phyloP scores from a whole-genome alignment of 495 filamentous ascomycete species.

The Staphylotrichum tortipilum region DNA sequence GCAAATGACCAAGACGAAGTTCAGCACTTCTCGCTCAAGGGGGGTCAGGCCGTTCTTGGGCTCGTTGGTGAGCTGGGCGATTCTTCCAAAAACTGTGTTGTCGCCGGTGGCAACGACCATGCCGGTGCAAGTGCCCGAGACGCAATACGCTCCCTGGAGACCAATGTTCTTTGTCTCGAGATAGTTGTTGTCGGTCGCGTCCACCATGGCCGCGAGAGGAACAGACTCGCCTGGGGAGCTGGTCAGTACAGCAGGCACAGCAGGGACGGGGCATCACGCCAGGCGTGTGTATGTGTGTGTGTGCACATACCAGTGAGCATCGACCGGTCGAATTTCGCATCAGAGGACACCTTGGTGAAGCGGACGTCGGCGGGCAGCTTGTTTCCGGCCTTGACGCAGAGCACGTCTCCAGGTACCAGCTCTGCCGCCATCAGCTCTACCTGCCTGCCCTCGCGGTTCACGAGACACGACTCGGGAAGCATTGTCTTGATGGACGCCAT shows the following conservation, averaged over 20 bases:
- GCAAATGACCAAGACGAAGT: constrained; percentile 58
- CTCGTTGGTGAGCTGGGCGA: constrained; percentile 57
- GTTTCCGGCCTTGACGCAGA: constrained; percentile 55
- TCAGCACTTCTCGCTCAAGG: constrained; percentile 59
- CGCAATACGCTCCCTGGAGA: constrained; percentile 62
- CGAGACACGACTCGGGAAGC: constrained; percentile 57
- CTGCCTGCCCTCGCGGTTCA: constrained; percentile 50
- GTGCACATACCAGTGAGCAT: constrained; percentile 52
- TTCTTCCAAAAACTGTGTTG: constrained; percentile 56
- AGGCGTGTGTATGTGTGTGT: neutral
- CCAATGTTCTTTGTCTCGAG: constrained; percentile 66
- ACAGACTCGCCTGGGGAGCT: constrained; percentile 53
- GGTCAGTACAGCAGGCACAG: too few species aligned
- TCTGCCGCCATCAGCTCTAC: constrained; percentile 44
- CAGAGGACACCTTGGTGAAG: constrained; percentile 53
- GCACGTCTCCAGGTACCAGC: constrained; percentile 58
- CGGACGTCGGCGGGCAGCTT: constrained; percentile 63
- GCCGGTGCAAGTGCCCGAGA: constrained; percentile 55
- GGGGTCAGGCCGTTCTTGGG: constrained; percentile 53
- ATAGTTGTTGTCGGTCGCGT: constrained; percentile 60
- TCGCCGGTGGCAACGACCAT: constrained; percentile 52
- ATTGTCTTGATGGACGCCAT: constrained; percentile 59
- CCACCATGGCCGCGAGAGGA: constrained; percentile 50
- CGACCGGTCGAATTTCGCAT: constrained; percentile 63
- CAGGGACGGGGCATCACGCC: too few species aligned